Percentiles rank a stretch among this genome's conserved stretches.
Conservation (phyloP, 371 early-diverging fungal species). For the Mortierella sp. region DNA sequence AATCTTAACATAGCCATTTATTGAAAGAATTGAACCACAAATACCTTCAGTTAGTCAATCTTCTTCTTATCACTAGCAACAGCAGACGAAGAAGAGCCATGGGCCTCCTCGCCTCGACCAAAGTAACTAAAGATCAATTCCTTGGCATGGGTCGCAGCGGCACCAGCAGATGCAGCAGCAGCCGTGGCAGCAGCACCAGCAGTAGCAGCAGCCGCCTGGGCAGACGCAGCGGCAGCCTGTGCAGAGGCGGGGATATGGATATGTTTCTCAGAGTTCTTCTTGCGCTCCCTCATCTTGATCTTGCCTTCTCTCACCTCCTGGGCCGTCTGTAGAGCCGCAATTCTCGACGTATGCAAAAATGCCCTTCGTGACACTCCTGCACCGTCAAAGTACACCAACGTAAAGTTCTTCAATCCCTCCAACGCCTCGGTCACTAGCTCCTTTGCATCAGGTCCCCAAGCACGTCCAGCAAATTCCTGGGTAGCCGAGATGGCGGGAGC, state of each 20-base stretch:
- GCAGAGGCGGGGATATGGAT: slow-evolving; percentile 12
- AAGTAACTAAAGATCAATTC: slow-evolving; percentile 51
- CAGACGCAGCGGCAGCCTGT: slow-evolving; percentile 9
- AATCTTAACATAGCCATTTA: not conserved
- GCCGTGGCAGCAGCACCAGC: slow-evolving; percentile 13
- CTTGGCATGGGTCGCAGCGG: slow-evolving; percentile 31
- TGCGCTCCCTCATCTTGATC: slow-evolving; percentile 45
- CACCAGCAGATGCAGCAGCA: slow-evolving; percentile 8
- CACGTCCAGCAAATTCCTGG: slow-evolving; percentile 36
- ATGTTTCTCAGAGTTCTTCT: slow-evolving; percentile 21
- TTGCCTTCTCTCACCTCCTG: slow-evolving; percentile 55
- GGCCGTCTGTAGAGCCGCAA: slow-evolving; percentile 51
- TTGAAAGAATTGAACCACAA: not conserved
- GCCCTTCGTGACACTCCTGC: slow-evolving; percentile 49
- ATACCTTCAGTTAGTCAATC: not conserved
- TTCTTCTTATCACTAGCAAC: not conserved
- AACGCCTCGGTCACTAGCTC: slow-evolving; percentile 46
- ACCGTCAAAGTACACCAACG: slow-evolving; percentile 50
- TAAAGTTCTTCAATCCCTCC: slow-evolving; percentile 44
- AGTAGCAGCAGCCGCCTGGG: slow-evolving; percentile 5
- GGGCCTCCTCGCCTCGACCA: slow-evolving; percentile 26
- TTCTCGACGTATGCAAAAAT: slow-evolving; percentile 40
- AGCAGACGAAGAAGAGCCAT: not conserved
- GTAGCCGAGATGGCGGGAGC: slow-evolving; percentile 43
- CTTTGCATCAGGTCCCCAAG: slow-evolving; percentile 44